A percentile compares a stretch with the other conserved stretches of the same genome.
phyloP scores from a whole-genome alignment of 192 early-diverging fungal genomes.

The Coemansia sp. region DNA sequence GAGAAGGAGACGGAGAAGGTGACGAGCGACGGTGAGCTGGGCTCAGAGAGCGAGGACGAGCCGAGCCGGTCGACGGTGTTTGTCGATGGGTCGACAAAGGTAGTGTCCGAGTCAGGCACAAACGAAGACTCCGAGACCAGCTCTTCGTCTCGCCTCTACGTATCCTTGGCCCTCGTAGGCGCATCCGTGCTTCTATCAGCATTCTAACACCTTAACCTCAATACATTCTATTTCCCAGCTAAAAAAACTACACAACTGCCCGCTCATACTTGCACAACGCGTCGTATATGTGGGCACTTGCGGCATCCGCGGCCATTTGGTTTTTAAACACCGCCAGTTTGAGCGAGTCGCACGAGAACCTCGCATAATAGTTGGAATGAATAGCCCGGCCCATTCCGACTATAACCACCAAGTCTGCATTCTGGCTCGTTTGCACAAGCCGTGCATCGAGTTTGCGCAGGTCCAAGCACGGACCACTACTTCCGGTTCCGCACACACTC shows the following conservation, averaged over 20 bases:
- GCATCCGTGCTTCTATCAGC: constrained; percentile 22
- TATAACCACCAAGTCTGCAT: constrained; percentile 73
- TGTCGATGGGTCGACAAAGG: constrained; percentile 16
- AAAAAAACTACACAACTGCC: too few relatives aligned
- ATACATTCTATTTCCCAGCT: too few relatives aligned
- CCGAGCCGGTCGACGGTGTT: constrained; percentile 18
- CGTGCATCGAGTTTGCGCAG: constrained; percentile 63
- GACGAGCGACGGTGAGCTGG: background rate
- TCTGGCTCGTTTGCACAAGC: constrained; percentile 50
- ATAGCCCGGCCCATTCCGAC: constrained; percentile 82
- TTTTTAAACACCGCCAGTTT: constrained; percentile 84
- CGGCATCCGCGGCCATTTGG: constrained; percentile 63
- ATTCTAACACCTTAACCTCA: constrained; percentile 18
- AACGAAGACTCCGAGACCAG: background rate
- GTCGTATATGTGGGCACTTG: constrained; percentile 72
- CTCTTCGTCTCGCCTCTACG: constrained; percentile 1
- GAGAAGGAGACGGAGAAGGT: background rate
- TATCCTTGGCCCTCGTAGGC: constrained; percentile 25
- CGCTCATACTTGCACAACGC: constrained; percentile 51
- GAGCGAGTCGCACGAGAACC: constrained; percentile 68
- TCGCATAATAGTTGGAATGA: constrained; percentile 74
- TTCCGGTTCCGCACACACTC: constrained; percentile 66
- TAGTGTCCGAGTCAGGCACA: background rate
- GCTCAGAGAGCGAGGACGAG: background rate
- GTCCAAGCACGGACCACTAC: constrained; percentile 72